Conservation (phyloP, 164 flowering plant genomes). For the Liriodendron chinense region DNA sequence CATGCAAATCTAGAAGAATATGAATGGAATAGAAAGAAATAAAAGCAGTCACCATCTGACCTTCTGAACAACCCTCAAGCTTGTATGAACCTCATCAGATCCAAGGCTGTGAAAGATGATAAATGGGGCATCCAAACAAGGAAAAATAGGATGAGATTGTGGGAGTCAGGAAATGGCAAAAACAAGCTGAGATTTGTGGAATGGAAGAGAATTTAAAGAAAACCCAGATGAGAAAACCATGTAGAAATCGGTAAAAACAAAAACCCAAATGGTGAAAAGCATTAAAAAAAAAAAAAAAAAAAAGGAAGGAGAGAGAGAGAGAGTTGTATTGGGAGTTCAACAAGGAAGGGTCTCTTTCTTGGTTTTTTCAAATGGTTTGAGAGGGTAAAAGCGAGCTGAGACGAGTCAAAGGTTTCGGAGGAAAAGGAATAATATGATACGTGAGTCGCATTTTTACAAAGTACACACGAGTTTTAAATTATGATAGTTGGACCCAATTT, state of each 20-base stretch:
- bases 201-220: background rate
- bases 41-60: constrained; percentile 18
- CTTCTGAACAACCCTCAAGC: constrained; percentile 9
- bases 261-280: background rate
- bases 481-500: background rate
- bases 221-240: constrained; percentile 2
- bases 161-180: background rate
- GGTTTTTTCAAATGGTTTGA: constrained; percentile 37
- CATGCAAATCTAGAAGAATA: background rate
- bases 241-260: background rate
- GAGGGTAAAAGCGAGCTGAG: constrained; percentile 27
- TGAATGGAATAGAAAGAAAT: constrained; percentile 3
- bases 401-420: constrained; percentile 8
- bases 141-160: constrained; percentile 5
- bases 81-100: constrained; percentile 7
- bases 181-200: constrained; percentile 1
- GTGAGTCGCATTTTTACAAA: constrained; percentile 5
- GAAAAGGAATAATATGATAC: background rate
- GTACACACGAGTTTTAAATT: background rate
- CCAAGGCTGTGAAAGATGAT: background rate
- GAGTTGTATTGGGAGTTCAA: background rate
- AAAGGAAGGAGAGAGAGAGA: too few relatives aligned
- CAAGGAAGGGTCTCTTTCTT: constrained; percentile 18
- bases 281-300: background rate
- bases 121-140: constrained; percentile 4